A percentile compares a stretch with the other conserved stretches of the same genome.
Evolutionary conservation across 805 yeast species (phyloP).

Genomic region (Kazachstania taianensis): DNA sequence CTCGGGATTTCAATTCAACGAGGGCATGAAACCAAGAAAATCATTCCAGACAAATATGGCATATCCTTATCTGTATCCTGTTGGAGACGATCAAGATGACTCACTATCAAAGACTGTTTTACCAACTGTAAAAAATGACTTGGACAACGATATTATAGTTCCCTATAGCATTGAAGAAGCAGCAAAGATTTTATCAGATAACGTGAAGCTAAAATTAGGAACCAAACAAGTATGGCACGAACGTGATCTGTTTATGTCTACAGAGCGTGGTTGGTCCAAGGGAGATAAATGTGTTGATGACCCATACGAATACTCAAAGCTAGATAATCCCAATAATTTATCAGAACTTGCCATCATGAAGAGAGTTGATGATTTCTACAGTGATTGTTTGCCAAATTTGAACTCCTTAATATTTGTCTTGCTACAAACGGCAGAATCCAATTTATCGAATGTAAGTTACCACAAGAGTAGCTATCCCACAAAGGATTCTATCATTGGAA

Average conservation of each 20-base stretch:
- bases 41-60: conserved; percentile 57
- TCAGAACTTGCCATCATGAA: conserved; percentile 30
- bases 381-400: conserved; percentile 40
- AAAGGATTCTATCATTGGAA: conserved; percentile 1
- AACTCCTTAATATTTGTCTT: conserved; percentile 56
- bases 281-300: conserved; percentile 8
- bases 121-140: not conserved
- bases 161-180: conserved; percentile 81
- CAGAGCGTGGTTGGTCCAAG: conserved; percentile 55
- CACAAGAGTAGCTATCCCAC: conserved; percentile 9
- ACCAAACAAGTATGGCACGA: conserved; percentile 63
- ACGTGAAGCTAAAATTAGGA: conserved; percentile 58
- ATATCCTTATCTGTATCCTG: conserved; percentile 59
- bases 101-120: conserved; percentile 4
- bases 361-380: conserved; percentile 54
- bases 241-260: conserved; percentile 57
- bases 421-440: conserved; percentile 51
- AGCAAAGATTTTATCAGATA: conserved; percentile 48
- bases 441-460: conserved; percentile 27
- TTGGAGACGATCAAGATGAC: conserved; percentile 29
- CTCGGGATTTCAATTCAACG: conserved; percentile 13
- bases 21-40: conserved; percentile 35
- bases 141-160: conserved; percentile 23
- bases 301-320: conserved; percentile 25
- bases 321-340: conserved; percentile 12